A percentile compares a stretch with the other conserved stretches of the same genome.
Evolutionary conservation across 352 stramenopile genomes (phyloP).

Genomic region (Phytopythium mirpurense): DNA sequence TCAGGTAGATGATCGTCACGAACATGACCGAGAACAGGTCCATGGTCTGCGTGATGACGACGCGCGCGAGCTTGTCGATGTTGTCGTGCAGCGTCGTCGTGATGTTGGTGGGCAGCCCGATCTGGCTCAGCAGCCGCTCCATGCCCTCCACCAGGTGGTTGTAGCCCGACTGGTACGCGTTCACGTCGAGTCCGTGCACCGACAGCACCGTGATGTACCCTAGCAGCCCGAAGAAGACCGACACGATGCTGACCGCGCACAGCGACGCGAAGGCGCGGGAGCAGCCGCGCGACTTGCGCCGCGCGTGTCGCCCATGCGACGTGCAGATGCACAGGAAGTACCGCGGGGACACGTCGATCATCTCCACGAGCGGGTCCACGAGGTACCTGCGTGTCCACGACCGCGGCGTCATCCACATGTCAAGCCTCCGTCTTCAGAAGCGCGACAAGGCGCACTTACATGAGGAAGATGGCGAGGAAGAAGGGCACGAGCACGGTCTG

Average conservation of each 20-base stretch:
- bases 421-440: too few species aligned
- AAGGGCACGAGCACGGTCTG: conserved; percentile 82
- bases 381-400: conserved; percentile 40
- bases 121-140: conserved; percentile 59
- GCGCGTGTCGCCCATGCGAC: conserved; percentile 61
- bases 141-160: conserved; percentile 62
- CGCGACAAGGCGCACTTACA: conserved; percentile 28
- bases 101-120: conserved; percentile 83
- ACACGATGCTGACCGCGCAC: conserved; percentile 80
- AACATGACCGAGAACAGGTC: conserved; percentile 89
- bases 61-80: conserved; percentile 80
- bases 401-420: too few species aligned
- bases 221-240: conserved; percentile 81
- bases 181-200: conserved; percentile 76
- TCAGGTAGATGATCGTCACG: conserved; percentile 87
- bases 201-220: conserved; percentile 87
- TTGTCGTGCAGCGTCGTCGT: conserved; percentile 88
- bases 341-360: conserved; percentile 84
- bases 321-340: conserved; percentile 88
- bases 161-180: conserved; percentile 80
- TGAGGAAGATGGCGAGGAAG: conserved; percentile 86
- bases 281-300: conserved; percentile 72
- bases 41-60: conserved; percentile 86
- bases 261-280: conserved; percentile 80
- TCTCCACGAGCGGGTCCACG: conserved; percentile 80